A percentile compares a stretch with the other conserved stretches of the same genome.
Evolutionary conservation across 2,329 filamentous ascomycete species (phyloP).

Genomic region (Calonectria honghensis): DNA sequence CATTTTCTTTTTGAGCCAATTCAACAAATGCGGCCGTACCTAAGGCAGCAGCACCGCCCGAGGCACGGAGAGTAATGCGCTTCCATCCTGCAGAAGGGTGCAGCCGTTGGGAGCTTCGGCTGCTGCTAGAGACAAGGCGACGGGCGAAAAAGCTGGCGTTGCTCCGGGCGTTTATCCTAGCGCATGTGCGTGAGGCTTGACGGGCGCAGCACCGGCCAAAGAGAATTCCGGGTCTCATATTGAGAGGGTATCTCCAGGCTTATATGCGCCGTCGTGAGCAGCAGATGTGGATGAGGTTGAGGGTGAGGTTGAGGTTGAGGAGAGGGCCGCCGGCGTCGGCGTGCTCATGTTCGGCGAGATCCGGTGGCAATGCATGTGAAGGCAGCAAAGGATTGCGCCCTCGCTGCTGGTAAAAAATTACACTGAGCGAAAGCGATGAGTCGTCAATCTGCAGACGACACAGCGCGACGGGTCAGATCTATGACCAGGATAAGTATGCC

Average conservation of each 20-base stretch:
- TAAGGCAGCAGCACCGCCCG: constrained; percentile 65
- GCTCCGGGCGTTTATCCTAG: constrained; percentile 43
- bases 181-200: constrained; percentile 57
- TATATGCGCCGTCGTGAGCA: constrained; percentile 29
- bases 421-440: constrained; percentile 42
- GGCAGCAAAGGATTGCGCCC: constrained; percentile 18
- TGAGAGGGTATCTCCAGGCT: constrained; percentile 52
- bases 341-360: constrained; percentile 48
- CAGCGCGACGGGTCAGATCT: constrained; percentile 3
- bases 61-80: constrained; percentile 62
- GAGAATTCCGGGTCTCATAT: constrained; percentile 68
- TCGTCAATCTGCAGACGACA: constrained; percentile 41
- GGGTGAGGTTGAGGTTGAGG: constrained; percentile 21
- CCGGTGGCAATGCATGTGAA: constrained; percentile 33
- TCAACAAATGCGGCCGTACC: constrained; percentile 75
- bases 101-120: constrained; percentile 51
- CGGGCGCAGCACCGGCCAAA: constrained; percentile 67
- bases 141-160: constrained; percentile 44
- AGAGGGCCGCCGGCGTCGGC: constrained; percentile 28
- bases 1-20: constrained; percentile 73
- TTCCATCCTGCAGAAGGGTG: constrained; percentile 51
- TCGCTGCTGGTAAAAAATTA: constrained; percentile 10
- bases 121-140: constrained; percentile 53
- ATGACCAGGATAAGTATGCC: constrained; percentile 43
- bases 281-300: constrained; percentile 26